A percentile compares a stretch with the other conserved stretches of the same genome.
These are phyloP conservation scores for Datura wrightii DNA, from an alignment of 257 asterid species.

Conservation along the genomic window DNA sequence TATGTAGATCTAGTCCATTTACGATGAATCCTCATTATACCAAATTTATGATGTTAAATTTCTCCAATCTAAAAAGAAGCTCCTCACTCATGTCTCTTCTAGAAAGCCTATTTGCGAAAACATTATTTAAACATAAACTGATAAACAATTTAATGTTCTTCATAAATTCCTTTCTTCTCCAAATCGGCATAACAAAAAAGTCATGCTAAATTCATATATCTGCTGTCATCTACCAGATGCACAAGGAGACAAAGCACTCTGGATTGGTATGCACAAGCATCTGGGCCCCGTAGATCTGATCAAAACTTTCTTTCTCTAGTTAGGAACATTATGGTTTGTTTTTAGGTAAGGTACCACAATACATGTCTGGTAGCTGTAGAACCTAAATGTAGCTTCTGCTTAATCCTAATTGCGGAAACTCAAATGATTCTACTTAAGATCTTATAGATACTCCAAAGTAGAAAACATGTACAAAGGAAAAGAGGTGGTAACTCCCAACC, in stretches of 20 bases:
- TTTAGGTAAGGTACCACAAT: neutral
- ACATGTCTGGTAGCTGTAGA: neutral
- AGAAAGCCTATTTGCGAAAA: neutral
- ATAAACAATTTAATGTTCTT: neutral
- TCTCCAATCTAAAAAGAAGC: neutral
- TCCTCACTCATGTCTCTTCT: neutral
- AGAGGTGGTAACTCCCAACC: too few species aligned
- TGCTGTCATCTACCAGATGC: neutral
- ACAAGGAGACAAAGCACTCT: neutral
- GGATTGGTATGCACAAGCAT: neutral
- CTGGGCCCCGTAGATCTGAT: neutral
- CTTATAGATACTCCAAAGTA: slow-evolving; percentile 10
- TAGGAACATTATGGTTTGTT: neutral
- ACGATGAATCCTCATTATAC: neutral
- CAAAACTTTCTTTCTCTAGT: neutral
- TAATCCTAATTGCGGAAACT: neutral
- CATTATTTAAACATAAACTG: neutral
- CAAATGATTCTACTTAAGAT: neutral
- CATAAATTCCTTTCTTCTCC: neutral
- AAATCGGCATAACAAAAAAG: neutral
- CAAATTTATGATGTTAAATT: neutral
- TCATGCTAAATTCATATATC: neutral
- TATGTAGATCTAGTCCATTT: neutral
- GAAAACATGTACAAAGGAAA: neutral
- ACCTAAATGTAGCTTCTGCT: neutral